phyloP scores from a whole-genome alignment of 2,329 filamentous ascomycete species.

The Ambrosiella xylebori region DNA sequence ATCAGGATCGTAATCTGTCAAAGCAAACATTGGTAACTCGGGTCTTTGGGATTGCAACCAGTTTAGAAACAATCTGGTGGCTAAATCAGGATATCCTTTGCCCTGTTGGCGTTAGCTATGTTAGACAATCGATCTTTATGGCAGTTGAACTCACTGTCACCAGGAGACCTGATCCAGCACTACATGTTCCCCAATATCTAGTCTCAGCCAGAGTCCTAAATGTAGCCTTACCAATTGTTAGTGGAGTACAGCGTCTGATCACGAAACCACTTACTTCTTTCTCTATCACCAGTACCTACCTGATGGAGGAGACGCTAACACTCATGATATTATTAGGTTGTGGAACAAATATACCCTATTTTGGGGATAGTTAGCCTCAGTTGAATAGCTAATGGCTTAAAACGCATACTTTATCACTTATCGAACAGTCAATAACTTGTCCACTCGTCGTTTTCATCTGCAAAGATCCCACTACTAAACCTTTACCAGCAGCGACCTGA shows the following conservation, averaged over 20 bases:
- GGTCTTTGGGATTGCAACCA: constrained; percentile 31
- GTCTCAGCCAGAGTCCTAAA: constrained; percentile 49
- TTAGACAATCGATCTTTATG: not conserved
- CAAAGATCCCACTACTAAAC: constrained; percentile 45
- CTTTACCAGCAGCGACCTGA: constrained; percentile 58
- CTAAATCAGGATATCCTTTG: constrained; percentile 67
- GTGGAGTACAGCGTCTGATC: constrained; percentile 13
- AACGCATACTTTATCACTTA: constrained; percentile 18
- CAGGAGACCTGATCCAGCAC: constrained; percentile 41
- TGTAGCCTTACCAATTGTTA: constrained; percentile 35
- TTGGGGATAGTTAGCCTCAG: not conserved
- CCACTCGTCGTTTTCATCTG: constrained; percentile 29
- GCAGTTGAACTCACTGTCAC: constrained; percentile 37
- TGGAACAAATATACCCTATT: constrained; percentile 45
- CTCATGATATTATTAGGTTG: constrained; percentile 28
- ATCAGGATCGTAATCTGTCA: constrained; percentile 64
- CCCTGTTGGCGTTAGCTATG: constrained; percentile 30
- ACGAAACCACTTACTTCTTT: constrained; percentile 43
- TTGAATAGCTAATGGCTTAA: no score
- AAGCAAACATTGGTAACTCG: constrained; percentile 38
- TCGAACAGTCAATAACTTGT: constrained; percentile 20
- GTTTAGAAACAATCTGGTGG: constrained; percentile 47
- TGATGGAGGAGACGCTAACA: constrained; percentile 30
- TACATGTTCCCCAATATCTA: constrained; percentile 33
- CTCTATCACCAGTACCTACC: constrained; percentile 59